Conservation (phyloP, 2,329 filamentous ascomycete genomes). For the Sarocladiaceae sp. region DNA sequence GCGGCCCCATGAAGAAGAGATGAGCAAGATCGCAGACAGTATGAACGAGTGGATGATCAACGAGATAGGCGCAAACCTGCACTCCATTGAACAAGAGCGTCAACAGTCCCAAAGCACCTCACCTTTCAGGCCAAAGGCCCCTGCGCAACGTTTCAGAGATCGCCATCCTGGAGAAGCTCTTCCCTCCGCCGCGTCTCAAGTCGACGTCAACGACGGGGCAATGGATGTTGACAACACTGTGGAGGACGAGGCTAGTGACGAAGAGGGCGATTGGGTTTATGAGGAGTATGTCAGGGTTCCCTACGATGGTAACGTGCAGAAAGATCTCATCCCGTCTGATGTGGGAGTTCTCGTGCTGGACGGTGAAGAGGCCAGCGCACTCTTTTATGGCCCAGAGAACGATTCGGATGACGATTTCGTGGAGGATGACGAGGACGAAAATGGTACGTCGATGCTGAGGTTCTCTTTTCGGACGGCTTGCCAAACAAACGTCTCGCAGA, state of each 20-base stretch:
- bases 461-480: too few species aligned
- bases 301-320: constrained; percentile 39
- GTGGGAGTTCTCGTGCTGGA: constrained; percentile 53
- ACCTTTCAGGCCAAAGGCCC: constrained; percentile 50
- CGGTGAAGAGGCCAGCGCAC: constrained; percentile 50
- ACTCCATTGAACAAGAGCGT: constrained; percentile 38
- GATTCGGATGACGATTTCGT: constrained; percentile 55
- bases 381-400: constrained; percentile 53
- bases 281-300: constrained; percentile 60
- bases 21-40: constrained; percentile 44
- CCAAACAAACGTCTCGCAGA: neutral
- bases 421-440: constrained; percentile 59
- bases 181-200: constrained; percentile 8
- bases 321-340: constrained; percentile 39
- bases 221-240: constrained; percentile 24
- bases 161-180: constrained; percentile 39
- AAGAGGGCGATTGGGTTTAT: constrained; percentile 52
- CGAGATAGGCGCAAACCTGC: constrained; percentile 49
- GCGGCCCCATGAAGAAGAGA: constrained; percentile 33
- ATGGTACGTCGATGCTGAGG: constrained; percentile 52
- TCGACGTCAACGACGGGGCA: constrained; percentile 4
- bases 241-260: constrained; percentile 34
- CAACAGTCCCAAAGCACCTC: constrained; percentile 20
- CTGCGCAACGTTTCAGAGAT: constrained; percentile 47
- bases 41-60: constrained; percentile 55